Evolutionary conservation across 169 alveolate genomes (phyloP).

Genomic region (Fabrea salina): DNA sequence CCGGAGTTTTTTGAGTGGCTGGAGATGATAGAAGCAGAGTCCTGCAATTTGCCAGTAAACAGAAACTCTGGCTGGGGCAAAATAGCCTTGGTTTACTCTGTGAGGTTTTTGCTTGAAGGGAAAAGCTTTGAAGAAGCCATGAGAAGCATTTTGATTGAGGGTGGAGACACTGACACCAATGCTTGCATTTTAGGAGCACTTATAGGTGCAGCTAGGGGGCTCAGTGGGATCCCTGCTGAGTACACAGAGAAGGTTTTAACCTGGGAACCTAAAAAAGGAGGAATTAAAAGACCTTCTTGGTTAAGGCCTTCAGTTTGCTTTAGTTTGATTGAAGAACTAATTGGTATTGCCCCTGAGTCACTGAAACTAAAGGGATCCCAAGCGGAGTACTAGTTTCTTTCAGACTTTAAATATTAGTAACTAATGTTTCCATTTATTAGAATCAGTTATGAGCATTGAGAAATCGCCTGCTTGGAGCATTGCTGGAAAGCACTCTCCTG

Average conservation of each 20-base stretch:
- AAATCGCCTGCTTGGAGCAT: too few species aligned
- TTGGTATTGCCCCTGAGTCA: not conserved
- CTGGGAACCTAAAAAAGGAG: conserved; percentile 3
- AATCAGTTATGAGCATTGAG: too few species aligned
- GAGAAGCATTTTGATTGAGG: not conserved
- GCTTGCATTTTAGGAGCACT: conserved; percentile 33
- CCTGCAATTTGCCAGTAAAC: not conserved
- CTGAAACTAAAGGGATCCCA: conserved; percentile 7
- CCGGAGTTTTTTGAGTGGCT: not conserved
- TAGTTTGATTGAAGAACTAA: not conserved
- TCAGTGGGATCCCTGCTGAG: not conserved
- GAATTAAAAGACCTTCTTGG: conserved; percentile 29
- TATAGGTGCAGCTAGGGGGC: conserved; percentile 28
- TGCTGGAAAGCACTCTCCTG: too few species aligned
- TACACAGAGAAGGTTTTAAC: not conserved
- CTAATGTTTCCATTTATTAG: too few species aligned
- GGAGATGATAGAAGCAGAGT: not conserved
- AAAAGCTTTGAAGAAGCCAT: not conserved
- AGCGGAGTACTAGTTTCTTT: too few species aligned
- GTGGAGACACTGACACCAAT: conserved; percentile 40
- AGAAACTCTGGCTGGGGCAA: conserved; percentile 26
- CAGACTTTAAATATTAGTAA: too few species aligned
- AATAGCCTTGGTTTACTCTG: conserved; percentile 8
- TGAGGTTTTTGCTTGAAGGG: not conserved
- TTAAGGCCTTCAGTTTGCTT: not conserved